Conservation (phyloP, 768 basidiomycete species). For the Boletellus ananiceps region DNA sequence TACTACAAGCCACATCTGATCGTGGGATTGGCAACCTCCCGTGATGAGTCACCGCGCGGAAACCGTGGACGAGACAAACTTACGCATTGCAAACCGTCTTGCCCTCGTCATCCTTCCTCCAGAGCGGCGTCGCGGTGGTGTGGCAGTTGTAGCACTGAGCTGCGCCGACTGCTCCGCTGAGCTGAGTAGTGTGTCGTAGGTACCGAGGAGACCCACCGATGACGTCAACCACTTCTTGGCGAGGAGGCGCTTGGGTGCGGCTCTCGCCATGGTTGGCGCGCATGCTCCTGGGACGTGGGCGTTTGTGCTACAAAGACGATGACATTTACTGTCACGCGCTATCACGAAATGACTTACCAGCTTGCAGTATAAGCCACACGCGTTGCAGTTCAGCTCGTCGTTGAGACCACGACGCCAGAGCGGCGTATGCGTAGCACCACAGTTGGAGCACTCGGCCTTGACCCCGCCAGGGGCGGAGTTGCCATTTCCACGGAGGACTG, state of each 20-base stretch:
- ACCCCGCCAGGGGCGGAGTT: slow-evolving; percentile 50
- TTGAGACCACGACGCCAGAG: slow-evolving; percentile 84
- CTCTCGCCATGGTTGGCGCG: slow-evolving; percentile 71
- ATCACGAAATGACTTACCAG: slow-evolving; percentile 44
- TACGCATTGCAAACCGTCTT: slow-evolving; percentile 90
- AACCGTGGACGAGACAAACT: slow-evolving; percentile 31
- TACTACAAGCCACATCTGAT: slow-evolving; percentile 73
- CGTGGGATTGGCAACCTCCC: neutral
- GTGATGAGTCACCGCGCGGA: slow-evolving; percentile 11
- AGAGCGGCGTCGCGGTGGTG: slow-evolving; percentile 83
- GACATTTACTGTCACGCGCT: neutral
- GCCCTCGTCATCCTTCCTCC: slow-evolving; percentile 89
- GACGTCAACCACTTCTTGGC: slow-evolving; percentile 69
- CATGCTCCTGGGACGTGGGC: slow-evolving; percentile 86
- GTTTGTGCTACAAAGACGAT: slow-evolving; percentile 58
- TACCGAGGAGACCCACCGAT: slow-evolving; percentile 49
- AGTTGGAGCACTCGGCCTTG: slow-evolving; percentile 86
- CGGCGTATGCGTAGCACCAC: slow-evolving; percentile 84
- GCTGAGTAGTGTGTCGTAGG: slow-evolving; percentile 27
- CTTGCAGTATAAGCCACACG: slow-evolving; percentile 85
- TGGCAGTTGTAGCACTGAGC: slow-evolving; percentile 91
- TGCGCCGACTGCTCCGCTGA: slow-evolving; percentile 33
- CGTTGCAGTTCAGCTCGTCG: slow-evolving; percentile 87
- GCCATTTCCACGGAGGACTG: slow-evolving; percentile 31
- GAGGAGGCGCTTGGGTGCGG: slow-evolving; percentile 57